Base-by-base conservation (phyloP, 2,329 filamentous ascomycete species). In the Ophiocordyceps robertsii region DNA sequence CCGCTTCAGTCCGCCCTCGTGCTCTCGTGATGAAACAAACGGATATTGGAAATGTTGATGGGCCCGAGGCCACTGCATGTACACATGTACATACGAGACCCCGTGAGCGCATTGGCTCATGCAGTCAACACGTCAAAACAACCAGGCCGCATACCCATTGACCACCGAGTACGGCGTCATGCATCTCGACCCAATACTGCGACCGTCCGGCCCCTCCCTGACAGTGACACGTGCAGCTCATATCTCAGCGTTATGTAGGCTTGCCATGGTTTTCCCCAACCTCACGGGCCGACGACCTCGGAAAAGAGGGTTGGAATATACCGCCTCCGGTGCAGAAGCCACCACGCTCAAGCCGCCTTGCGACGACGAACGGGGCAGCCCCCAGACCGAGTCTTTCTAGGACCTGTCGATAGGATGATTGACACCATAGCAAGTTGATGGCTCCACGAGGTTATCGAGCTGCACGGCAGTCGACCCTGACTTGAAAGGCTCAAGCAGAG, bases 341-440 rank as follows among this genome's bases (percentile, higher is more conserved):
- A 69, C 74, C 72, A 74, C 77, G 75, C 75, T 86, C 81, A 81
- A 68, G 54, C 47, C 50, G 39, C 50, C 70, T 73, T 71, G 65
- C 67, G 53, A 67, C 61, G 65, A 74, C 80, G 80, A 84, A 71
- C 77, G 75, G 73, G 75, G 76, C 73, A 71, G 67, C 68, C 64
- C 19, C 65, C 64, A 68, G 67, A 63, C 69, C 70, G 66, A 64
- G 68, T 92, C 75, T 57, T 64, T 95, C 82, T 93, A 64, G 85
- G 82, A 92, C 80, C 84, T 92, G 88, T 94, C 86, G 84, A 88
- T 85, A 79, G 82, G 84, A 89, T 70, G 66, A 86, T 83, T 80
- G 74, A 84, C 82, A 88, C 77, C 84, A 87, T 80, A 65, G 57
- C 60, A 64, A 61, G 61, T 63, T 65, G 75, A 80, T 85, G 82